Evolutionary conservation across 1,284 basidiomycete species (phyloP).

Genomic region (Moniliella sp.): DNA sequence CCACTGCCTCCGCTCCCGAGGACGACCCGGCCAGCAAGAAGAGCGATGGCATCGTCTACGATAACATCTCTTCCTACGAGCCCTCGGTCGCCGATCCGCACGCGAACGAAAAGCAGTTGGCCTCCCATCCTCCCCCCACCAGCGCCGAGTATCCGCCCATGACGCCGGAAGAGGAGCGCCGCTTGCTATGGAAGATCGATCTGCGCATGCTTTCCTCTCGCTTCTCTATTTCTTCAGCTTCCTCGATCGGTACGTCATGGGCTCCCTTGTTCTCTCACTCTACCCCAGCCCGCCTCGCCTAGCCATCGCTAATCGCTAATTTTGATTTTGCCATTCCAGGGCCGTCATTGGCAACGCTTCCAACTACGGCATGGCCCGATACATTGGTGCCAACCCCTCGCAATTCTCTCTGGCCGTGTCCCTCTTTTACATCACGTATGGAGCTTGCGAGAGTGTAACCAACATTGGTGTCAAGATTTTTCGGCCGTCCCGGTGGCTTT

Average conservation of each 20-base stretch:
- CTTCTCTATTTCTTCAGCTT: conserved; percentile 16
- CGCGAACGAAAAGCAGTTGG: too few relatives aligned
- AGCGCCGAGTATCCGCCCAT: too few relatives aligned
- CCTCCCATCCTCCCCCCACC: too few relatives aligned
- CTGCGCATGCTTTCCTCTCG: conserved; percentile 16
- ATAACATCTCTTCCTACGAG: too few relatives aligned
- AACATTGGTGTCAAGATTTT: conserved; percentile 44
- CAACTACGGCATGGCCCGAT: conserved; percentile 9
- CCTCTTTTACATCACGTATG: conserved; percentile 20
- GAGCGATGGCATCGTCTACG: too few relatives aligned
- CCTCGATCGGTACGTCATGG: conserved; percentile 36
- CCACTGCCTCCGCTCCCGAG: too few relatives aligned
- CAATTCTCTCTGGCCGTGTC: conserved; percentile 9
- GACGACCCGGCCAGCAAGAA: too few relatives aligned
- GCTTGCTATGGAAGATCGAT: conserved; percentile 24
- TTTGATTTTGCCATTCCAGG: background rate
- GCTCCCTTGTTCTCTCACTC: background rate
- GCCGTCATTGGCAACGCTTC: conserved; percentile 10
- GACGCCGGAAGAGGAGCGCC: conserved; percentile 10
- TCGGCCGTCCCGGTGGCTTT: conserved; percentile 47
- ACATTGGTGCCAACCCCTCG: conserved; percentile 5
- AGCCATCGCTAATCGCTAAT: too few relatives aligned
- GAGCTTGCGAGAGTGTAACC: conserved; percentile 8
- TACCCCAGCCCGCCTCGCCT: too few relatives aligned
- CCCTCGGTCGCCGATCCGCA: too few relatives aligned